These are phyloP conservation scores for Phyllosticta ampelicida DNA, from an alignment of 2,329 filamentous ascomycete genomes.

Conservation along the genomic window DNA sequence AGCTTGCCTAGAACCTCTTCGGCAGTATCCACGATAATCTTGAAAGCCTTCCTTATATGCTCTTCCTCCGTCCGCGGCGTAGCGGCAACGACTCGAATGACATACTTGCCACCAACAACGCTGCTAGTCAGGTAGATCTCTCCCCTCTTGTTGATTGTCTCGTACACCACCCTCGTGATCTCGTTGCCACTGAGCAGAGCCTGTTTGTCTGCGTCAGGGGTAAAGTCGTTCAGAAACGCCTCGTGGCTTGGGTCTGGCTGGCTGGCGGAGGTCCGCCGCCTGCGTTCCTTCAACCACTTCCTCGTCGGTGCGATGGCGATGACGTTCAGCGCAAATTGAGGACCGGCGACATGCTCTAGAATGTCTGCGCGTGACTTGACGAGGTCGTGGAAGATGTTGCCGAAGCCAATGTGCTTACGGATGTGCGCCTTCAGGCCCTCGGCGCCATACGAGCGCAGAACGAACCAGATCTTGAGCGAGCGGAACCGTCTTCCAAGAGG, in stretches of 20 bases:
- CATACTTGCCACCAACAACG: slow-evolving; percentile 60
- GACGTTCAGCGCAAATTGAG: slow-evolving; percentile 72
- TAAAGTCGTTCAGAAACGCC: slow-evolving; percentile 24
- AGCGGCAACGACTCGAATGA: slow-evolving; percentile 71
- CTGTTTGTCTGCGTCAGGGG: slow-evolving; percentile 24
- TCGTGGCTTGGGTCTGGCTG: slow-evolving; percentile 21
- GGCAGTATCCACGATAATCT: slow-evolving; percentile 55
- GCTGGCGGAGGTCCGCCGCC: slow-evolving; percentile 12
- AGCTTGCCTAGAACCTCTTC: slow-evolving; percentile 35
- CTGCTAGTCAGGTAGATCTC: slow-evolving; percentile 76
- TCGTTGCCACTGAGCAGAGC: slow-evolving; percentile 50
- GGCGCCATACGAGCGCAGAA: slow-evolving; percentile 72
- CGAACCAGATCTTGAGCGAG: slow-evolving; percentile 90
- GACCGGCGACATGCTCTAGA: slow-evolving; percentile 64
- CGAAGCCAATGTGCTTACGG: slow-evolving; percentile 54
- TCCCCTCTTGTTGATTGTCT: slow-evolving; percentile 60
- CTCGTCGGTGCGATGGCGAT: slow-evolving; percentile 49
- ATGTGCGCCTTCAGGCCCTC: slow-evolving; percentile 66
- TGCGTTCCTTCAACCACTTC: slow-evolving; percentile 10
- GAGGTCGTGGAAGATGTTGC: slow-evolving; percentile 57
- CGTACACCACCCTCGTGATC: slow-evolving; percentile 64
- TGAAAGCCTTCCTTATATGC: slow-evolving; percentile 63
- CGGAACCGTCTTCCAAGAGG: slow-evolving; percentile 83
- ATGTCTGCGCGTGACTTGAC: slow-evolving; percentile 53
- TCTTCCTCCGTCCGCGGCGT: slow-evolving; percentile 59